Conservation (phyloP, 371 early-diverging fungal species). For the Mucor velutinosus region DNA sequence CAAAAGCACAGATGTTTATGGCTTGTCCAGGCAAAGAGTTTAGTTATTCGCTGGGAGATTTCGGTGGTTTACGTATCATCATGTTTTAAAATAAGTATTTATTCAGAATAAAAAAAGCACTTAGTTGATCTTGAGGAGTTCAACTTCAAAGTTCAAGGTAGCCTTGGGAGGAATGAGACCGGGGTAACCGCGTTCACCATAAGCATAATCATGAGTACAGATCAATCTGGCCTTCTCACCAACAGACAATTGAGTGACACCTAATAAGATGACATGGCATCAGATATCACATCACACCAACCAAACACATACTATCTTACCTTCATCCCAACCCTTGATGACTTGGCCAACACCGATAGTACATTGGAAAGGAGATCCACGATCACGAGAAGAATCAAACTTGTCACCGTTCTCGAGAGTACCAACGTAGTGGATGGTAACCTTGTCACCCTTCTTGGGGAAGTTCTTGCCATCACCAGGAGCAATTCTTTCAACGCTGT, state of each 20-base stretch:
- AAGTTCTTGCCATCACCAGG: conserved; percentile 81
- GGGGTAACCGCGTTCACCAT: conserved; percentile 69
- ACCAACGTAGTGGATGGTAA: conserved; percentile 77
- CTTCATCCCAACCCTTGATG: conserved; percentile 84
- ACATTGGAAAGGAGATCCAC: conserved; percentile 76
- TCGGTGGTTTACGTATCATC: conserved; percentile 51
- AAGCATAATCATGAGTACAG: conserved; percentile 78
- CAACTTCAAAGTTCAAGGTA: conserved; percentile 81
- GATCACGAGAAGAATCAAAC: conserved; percentile 90
- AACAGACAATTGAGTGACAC: conserved; percentile 85
- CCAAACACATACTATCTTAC: conserved; percentile 11
- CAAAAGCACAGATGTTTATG: conserved; percentile 53
- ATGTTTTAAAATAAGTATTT: conserved; percentile 33
- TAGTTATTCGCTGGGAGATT: conserved; percentile 40
- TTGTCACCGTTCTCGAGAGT: conserved; percentile 69
- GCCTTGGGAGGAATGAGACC: conserved; percentile 82
- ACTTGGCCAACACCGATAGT: conserved; percentile 92
- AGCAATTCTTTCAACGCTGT: conserved; percentile 45
- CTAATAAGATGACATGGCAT: conserved; percentile 27
- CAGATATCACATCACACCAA: neutral
- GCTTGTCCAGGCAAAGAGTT: conserved; percentile 45
- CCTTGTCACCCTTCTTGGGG: conserved; percentile 81
- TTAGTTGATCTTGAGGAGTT: conserved; percentile 85
- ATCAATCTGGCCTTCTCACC: conserved; percentile 72
- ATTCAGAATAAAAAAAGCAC: conserved; percentile 12